Evolutionary conservation across 495 filamentous ascomycete genomes (phyloP).

Genomic region (Annulohypoxylon maeteangense): DNA sequence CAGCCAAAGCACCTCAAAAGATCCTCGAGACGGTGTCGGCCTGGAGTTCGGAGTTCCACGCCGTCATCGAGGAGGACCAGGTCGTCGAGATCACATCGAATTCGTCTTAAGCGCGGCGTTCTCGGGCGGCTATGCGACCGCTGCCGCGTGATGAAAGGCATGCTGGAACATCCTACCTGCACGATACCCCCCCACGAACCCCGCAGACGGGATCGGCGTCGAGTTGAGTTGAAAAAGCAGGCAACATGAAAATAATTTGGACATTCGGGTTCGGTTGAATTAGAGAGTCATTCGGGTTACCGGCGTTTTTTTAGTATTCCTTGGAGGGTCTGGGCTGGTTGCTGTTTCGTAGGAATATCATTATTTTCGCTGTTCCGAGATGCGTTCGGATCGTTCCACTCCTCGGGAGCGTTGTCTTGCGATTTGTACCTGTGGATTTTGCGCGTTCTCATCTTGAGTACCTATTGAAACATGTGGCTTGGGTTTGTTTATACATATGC

Average conservation of each 20-base stretch:
- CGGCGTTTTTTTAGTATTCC: slow-evolving; percentile 28
- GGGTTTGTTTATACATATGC: neutral
- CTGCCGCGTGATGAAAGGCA: neutral
- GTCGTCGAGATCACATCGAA: slow-evolving; percentile 56
- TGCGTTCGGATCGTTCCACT: neutral
- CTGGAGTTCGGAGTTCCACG: slow-evolving; percentile 70
- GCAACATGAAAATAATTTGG: slow-evolving; percentile 15
- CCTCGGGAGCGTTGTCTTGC: neutral
- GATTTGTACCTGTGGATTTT: neutral
- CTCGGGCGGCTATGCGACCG: neutral
- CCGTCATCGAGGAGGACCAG: slow-evolving; percentile 80
- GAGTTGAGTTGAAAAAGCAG: slow-evolving; percentile 8
- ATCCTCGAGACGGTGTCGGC: slow-evolving; percentile 76
- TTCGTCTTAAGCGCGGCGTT: neutral
- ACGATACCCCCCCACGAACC: slow-evolving; percentile 39
- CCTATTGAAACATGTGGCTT: neutral
- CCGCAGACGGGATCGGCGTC: slow-evolving; percentile 17
- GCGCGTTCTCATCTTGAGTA: neutral
- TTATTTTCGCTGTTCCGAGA: slow-evolving; percentile 2
- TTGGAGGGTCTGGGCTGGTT: slow-evolving; percentile 10
- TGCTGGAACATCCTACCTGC: slow-evolving; percentile 15
- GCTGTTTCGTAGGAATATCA: slow-evolving; percentile 29
- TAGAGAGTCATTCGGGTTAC: slow-evolving; percentile 27
- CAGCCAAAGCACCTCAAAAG: slow-evolving; percentile 74
- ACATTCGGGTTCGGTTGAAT: slow-evolving; percentile 11